A percentile compares a stretch with the other conserved stretches of the same genome.
phyloP scores from a whole-genome alignment of 2,329 filamentous ascomycete genomes.

The Gnomoniopsis smithogilvyi region DNA sequence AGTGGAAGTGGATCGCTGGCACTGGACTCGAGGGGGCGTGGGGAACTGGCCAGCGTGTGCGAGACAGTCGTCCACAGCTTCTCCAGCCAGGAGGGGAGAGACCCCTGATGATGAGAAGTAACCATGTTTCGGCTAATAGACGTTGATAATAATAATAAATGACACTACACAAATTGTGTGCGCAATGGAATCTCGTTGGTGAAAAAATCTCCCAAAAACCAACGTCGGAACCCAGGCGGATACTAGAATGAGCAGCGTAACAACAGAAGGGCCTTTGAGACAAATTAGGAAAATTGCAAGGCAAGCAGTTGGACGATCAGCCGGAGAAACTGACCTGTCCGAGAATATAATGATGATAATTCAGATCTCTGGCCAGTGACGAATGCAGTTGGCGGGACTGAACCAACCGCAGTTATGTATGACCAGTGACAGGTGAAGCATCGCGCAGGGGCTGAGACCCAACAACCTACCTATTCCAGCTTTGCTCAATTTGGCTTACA shows the following conservation, averaged over 20 bases:
- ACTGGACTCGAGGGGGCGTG: conserved; percentile 12
- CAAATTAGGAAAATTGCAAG: not conserved
- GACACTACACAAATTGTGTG: not conserved
- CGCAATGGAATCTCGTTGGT: not conserved
- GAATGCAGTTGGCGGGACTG: not conserved
- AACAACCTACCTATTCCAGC: not conserved
- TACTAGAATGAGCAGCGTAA: not conserved
- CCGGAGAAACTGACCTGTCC: not conserved
- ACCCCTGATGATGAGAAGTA: not conserved
- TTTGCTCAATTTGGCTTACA: not conserved
- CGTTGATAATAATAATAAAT: too few species aligned
- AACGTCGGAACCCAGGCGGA: not conserved
- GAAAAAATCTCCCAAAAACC: not conserved
- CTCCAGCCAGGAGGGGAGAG: not conserved
- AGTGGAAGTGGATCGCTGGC: conserved; percentile 19
- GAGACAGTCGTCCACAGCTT: not conserved
- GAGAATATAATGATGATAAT: not conserved
- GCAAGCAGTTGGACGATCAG: not conserved
- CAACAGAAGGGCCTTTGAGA: too few species aligned
- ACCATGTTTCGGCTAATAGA: too few species aligned
- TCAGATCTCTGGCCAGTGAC: not conserved
- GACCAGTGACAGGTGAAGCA: not conserved
- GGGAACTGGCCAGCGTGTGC: not conserved
- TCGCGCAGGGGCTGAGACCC: not conserved
- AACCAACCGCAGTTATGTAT: not conserved